Percentiles rank a stretch among this genome's conserved stretches.
Conservation (phyloP, 2,329 filamentous ascomycete genomes). For the Botrytis hyacinthi region DNA sequence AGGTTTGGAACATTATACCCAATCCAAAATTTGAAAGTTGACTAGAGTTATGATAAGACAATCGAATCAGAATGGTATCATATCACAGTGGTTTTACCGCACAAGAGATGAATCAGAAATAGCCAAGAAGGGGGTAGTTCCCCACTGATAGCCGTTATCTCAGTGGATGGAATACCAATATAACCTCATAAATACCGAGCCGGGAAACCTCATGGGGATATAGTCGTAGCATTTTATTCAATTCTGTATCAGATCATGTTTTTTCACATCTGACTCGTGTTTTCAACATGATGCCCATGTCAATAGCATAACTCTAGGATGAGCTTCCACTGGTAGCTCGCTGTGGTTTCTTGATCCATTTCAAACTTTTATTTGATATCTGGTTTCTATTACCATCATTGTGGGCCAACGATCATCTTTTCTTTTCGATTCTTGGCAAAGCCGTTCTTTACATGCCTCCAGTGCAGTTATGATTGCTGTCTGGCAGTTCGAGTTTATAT, state of each 20-base stretch:
- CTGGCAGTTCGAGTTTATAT: neutral
- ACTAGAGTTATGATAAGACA: rapidly evolving
- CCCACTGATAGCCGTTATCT: neutral
- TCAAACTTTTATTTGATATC: neutral
- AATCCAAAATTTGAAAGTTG: neutral
- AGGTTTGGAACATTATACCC: neutral
- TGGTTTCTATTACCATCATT: neutral
- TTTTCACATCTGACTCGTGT: neutral
- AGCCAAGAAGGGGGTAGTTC: neutral
- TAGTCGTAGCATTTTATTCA: neutral
- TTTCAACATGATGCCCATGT: rapidly evolving
- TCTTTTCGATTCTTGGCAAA: neutral
- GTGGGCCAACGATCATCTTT: neutral
- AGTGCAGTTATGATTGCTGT: neutral
- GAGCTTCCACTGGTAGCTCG: neutral
- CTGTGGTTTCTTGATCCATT: neutral
- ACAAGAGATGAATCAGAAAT: neutral
- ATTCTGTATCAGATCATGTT: neutral
- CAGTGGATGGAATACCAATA: no score
- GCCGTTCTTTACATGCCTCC: rapidly evolving
- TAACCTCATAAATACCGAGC: no score
- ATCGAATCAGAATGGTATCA: neutral
- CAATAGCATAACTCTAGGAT: neutral
- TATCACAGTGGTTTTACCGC: rapidly evolving
- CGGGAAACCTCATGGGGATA: neutral